Evolutionary conservation across 2,329 filamentous ascomycete species (phyloP), one percentile per base, ranked within the genome.

Genomic region (Ophiosphaerella narmari): DNA sequence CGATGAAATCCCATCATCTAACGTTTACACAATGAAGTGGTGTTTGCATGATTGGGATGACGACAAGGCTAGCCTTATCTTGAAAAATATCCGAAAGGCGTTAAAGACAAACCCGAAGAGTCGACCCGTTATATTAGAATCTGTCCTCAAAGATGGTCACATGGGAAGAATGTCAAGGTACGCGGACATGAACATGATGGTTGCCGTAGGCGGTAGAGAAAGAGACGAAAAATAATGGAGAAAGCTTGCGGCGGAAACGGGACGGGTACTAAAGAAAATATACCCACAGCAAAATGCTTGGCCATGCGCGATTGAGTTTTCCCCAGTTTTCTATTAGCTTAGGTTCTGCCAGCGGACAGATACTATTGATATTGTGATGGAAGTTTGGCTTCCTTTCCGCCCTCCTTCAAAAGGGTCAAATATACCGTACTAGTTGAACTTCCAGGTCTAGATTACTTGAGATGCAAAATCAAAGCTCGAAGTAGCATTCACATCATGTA

Each of bases 161-260:
- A 65, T 47, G 7, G 55, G 54, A 1, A 50, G 73, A 7, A 52
- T 78, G 12, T 63, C 64, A 5, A 44, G 68, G 26, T 77, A 75
- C 46, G 76, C 62, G 1, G 75, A 79, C 52, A 57, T 78, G 14
- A 74, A 70, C 40, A 77, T 78, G 75, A 74, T 77, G 74, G 61
- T 72, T 47, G 65, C 61, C 4, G 57, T 51, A 4, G 34, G 42
- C 16, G 74, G 74, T 12, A 46, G 61, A 43, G 75, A 76, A 54
- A 53, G 74, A 9, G 62, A 55, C 1, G 59, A 62, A 42, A 36
- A 33, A 1, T 46, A 75, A 35, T 75, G 72, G 72, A 40, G 34
- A 16, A n/a, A 26, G 2, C 46, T 75, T 26, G 71, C 67, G 1
- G 38, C 48, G 7, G n/a, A 39, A 4, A 41, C 66, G 6, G 73